Conservation (phyloP, 768 basidiomycete genomes). For the Exidia glandulosa region DNA sequence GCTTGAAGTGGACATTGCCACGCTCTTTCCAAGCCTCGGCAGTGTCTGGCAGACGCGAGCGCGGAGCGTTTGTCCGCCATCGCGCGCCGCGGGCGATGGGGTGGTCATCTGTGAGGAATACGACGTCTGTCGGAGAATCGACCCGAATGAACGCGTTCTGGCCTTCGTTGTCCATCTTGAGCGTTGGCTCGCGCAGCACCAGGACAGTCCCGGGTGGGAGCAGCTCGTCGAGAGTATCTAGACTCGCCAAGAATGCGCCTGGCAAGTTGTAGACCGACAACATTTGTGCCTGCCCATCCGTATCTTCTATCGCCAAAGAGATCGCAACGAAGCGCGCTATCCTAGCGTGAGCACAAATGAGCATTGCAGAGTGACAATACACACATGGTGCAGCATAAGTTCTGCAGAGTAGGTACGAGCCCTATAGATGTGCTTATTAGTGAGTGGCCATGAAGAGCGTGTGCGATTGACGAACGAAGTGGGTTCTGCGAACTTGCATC, state of each 20-base stretch:
- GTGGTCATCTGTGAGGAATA: constrained; percentile 9
- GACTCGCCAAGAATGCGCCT: constrained; percentile 8
- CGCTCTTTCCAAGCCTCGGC: constrained; percentile 12
- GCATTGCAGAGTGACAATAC: not conserved
- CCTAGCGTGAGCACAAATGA: no score
- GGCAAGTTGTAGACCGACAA: constrained; percentile 20
- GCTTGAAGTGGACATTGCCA: constrained; percentile 15
- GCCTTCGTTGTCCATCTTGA: constrained; percentile 10
- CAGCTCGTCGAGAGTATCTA: constrained; percentile 13
- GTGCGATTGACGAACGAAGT: not conserved
- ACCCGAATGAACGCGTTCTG: constrained; percentile 13
- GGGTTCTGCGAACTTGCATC: not conserved
- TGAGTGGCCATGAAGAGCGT: not conserved
- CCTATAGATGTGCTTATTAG: not conserved
- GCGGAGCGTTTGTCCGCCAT: constrained; percentile 1
- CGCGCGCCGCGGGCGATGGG: constrained; percentile 2
- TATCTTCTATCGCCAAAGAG: constrained; percentile 13
- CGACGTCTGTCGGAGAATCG: constrained; percentile 21
- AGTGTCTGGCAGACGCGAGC: not conserved
- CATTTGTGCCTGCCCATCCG: constrained; percentile 11
- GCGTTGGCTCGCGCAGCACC: constrained; percentile 21
- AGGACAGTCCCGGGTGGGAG: constrained; percentile 19
- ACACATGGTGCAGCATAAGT: not conserved
- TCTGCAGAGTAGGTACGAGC: not conserved
- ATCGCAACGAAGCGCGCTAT: not conserved